Percentiles rank a stretch among this genome's conserved stretches.
Conservation (phyloP, 1,284 basidiomycete species). For the Irpex sp. region DNA sequence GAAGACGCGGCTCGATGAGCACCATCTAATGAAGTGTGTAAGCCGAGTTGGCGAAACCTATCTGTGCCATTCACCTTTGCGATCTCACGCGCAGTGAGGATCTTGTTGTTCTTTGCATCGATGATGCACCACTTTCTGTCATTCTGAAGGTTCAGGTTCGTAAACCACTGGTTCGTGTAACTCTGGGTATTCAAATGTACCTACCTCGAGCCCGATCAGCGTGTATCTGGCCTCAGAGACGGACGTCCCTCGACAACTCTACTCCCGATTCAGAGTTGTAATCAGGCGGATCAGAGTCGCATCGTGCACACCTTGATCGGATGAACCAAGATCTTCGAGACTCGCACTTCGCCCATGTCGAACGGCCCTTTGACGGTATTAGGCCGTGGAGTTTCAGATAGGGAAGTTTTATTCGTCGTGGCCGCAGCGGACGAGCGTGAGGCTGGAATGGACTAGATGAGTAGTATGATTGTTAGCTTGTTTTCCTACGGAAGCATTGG, state of each 20-base stretch:
- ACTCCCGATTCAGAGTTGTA: not conserved
- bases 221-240: conserved; percentile 52
- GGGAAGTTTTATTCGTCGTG: not conserved
- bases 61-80: conserved; percentile 42
- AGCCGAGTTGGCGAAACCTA: not conserved
- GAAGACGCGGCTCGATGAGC: conserved; percentile 55
- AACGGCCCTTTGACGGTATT: not conserved
- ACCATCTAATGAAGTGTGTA: conserved; percentile 48
- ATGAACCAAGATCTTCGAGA: conserved; percentile 61
- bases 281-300: conserved; percentile 9
- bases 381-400: not conserved
- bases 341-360: conserved; percentile 34
- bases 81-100: conserved; percentile 64
- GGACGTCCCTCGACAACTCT: conserved; percentile 68
- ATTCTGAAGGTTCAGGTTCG: conserved; percentile 38
- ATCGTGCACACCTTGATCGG: conserved; percentile 55
- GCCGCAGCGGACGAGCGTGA: not conserved
- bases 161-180: not conserved
- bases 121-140: conserved; percentile 70
- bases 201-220: conserved; percentile 62
- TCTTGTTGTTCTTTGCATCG: conserved; percentile 44
- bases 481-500: not conserved
- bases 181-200: conserved; percentile 3
- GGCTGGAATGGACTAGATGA: not conserved
- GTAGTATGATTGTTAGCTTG: not conserved